Evolutionary conservation across 495 filamentous ascomycete genomes (phyloP).

Genomic region (Aspergillus mulundensis): DNA sequence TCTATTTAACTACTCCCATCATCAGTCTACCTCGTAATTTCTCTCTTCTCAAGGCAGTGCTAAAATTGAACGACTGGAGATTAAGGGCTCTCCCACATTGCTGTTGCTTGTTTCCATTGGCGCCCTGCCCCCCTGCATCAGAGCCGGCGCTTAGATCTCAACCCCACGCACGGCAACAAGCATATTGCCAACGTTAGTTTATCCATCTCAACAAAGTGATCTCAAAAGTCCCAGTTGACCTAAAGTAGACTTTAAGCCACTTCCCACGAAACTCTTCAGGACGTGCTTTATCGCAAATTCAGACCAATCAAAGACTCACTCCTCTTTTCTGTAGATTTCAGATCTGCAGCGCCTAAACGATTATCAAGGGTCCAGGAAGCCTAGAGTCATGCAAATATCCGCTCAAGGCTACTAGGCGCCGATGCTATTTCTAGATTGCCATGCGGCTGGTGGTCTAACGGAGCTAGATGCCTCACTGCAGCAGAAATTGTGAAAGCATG

Average conservation of each 20-base stretch:
- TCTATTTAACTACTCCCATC: too few species aligned
- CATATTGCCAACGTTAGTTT: neutral
- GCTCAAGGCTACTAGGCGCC: conserved; percentile 13
- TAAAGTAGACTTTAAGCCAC: too few species aligned
- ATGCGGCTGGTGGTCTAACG: conserved; percentile 2
- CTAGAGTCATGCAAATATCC: neutral
- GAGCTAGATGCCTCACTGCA: neutral
- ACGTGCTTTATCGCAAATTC: too few species aligned
- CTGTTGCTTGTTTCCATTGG: conserved; percentile 16
- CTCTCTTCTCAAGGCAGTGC: neutral
- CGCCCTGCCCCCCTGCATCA: conserved; percentile 6
- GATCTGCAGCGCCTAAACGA: neutral
- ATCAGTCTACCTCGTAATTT: neutral
- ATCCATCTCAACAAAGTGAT: neutral
- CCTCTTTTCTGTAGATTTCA: neutral
- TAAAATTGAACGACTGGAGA: conserved; percentile 2
- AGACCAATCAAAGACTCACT: neutral
- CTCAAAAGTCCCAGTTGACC: too few species aligned
- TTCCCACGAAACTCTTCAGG: neutral
- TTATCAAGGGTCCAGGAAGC: neutral
- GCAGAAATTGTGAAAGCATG: neutral
- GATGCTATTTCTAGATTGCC: conserved; percentile 20
- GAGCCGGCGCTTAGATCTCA: conserved; percentile 9
- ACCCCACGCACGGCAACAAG: conserved; percentile 1
- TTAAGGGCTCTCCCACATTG: conserved; percentile 4